Evolutionary conservation across 345 rosid genomes (phyloP), one percentile per base, ranked within the genome.

Genomic region (Citrus inodora): DNA sequence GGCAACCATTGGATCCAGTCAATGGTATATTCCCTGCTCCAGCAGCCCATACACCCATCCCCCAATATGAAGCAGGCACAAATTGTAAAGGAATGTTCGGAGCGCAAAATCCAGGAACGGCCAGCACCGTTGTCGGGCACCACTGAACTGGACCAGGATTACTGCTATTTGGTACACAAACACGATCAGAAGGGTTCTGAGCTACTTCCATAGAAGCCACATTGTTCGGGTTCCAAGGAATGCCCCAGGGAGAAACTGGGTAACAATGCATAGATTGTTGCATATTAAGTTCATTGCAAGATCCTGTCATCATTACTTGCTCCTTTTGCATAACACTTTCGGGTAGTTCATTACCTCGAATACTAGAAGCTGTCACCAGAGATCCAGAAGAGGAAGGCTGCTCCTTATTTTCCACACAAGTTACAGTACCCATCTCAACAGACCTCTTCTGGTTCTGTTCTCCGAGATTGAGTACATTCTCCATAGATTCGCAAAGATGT

Each of bases 401-500:
- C 82, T 85, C 87, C 74, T 65, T 68, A 40, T 65, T 85, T 66
- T 85, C 88, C 59, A 19, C 81, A 71, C 55, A 38, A 77, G 28
- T 87, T 42, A 60, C 72, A 4, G 87, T 40, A 74, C 80, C 80
- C 30, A 69, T 78, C 74, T 85, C 89, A 30, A 58, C 70, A 58
- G 76, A 67, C 78, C 78, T 80, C 73, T 83, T 83, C 42, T 73
- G 90, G n/a, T 83, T 83, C 42, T 73, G 90, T 16, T 87, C 92
- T 81, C 90, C 85, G 56, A 89, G 86, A 83, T 82, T 87, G 61
- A 87, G 88, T 30, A 71, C 83, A 22, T 84, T 87, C 78, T 87
- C 95, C 83, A 86, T 86, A 67, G 93, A 88, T 76, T 85, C 83
- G 19, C 91, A 87, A 42, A 85, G 87, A 42, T 91, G 90, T 46